phyloP scores from a whole-genome alignment of 2,329 filamentous ascomycete species.

The Aspergillus sp. region DNA sequence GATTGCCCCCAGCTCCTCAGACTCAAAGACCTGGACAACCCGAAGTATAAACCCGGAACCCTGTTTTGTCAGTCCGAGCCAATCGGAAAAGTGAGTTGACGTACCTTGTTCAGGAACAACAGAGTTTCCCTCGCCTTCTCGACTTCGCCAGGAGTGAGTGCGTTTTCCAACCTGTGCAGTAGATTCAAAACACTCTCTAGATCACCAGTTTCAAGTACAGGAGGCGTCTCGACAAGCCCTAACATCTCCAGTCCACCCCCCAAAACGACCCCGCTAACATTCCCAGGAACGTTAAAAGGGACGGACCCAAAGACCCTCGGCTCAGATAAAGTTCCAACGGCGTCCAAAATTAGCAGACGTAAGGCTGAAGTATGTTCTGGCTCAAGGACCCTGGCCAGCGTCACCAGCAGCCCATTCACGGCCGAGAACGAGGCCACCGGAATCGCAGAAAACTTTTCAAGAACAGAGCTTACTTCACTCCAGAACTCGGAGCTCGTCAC shows the following conservation, averaged over 20 bases:
- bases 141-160: background rate
- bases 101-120: background rate
- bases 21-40: background rate
- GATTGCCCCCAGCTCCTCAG: background rate
- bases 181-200: background rate
- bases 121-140: background rate
- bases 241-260: background rate
- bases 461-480: background rate
- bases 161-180: background rate
- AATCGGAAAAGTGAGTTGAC: background rate
- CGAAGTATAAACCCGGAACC: background rate
- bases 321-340: background rate
- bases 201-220: background rate
- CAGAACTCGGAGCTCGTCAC: background rate
- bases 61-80: background rate
- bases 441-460: background rate
- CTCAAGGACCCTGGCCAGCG: background rate
- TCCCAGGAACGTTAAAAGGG: background rate
- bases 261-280: background rate
- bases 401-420: background rate
- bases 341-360: background rate
- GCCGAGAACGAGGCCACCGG: background rate
- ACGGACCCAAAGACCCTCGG: background rate
- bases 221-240: background rate
- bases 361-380: background rate